Base-by-base conservation (phyloP, 306 rosid species). In the Casuarina glauca region DNA sequence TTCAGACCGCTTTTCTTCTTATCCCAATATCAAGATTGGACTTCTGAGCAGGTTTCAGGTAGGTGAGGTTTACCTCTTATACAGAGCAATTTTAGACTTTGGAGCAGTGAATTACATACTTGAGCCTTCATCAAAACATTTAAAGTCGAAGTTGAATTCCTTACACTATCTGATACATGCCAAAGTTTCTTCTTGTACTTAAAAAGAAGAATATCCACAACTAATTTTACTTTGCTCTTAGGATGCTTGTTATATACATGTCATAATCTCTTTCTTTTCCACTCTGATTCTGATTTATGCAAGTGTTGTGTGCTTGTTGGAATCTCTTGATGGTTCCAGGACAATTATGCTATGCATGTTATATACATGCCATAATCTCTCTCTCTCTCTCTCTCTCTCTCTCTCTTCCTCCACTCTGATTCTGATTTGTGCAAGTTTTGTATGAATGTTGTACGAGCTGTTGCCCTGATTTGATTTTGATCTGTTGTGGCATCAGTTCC, bases 1-100 rank as follows among this genome's bases (percentile, higher is more conserved):
- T 82, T 91, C 96, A 32, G 87, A 88, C 43, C 89, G 97, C 42
- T 95, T 92, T 88, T 90, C 97, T 78, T 73, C 71, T 68, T 88
- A 84, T 79, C 88, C 90, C 62, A 81, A 92, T 82, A 74, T 87
- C 73, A 87, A 82, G 57, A 86, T 92, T 85, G 97, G 97, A 81
- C 88, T 90, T 53, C 85, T 95, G 74, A 92, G 93, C 92, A 88
- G 98, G 84, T 95, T 95, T 86, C 98, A 95, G 97, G 98, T 95
- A 84, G 52, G 67, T n/a, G 38, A 19, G 63, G 74, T 51, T 51
- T 17, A 75, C 72, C 51, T 51, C 50, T 81, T 76, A 57, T 64
- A 57, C 60, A 15, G 10, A 57, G 51, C 39, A 52, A 58, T 73
- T 76, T 49, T 48, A 62, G 64, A 63, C 74, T 69, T 68, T 45